Base-by-base conservation (phyloP, 2,329 filamentous ascomycete species). In the Penicillium griseofulvum region DNA sequence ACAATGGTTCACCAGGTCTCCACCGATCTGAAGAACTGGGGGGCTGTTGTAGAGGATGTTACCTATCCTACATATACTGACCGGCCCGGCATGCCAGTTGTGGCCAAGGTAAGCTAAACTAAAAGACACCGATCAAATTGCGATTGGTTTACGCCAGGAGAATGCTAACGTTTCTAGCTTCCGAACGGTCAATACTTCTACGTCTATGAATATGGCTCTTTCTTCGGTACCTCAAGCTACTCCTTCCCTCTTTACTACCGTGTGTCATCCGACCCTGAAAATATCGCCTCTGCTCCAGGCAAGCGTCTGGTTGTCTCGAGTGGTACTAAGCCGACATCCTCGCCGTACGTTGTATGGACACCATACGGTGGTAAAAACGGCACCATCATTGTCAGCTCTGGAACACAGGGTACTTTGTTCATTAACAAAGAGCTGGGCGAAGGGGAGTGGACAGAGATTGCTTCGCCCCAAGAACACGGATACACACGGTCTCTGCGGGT, bases 21-120 rank as follows among this genome's bases (percentile, higher is more conserved):
- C 2, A 77, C 72, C 1, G 84, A 90, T 65, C 76, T 88, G 19
- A 71, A 76, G 55, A 81, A 69, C 16, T 90, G 87, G 87, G 78
- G 79, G 0, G 74, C 82, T 3, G 79, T 87, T 47, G 78, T 86
- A 56, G 86, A 90, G 64, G 85, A 87, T 37, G 75, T 81, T 16
- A 19, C 28, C 12, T 48, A 53, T 16, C 43, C 78, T n/a, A 78
- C 76, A 51, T 87, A 87, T 70, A 81, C 80, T 2, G 83, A 80
- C 56, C 82, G 87, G 1, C 87, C 87, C 0, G 87, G 87, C 47
- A 89, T 89, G 87, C 81, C 87, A 1, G 83, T 81, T 0, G 76
- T 89, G 9, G 77, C 81, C 17, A 65, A 70, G 59, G 68, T 70
- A 47, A 26, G 33, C 26, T 26, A 44, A 4, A 31, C 12, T 4